Evolutionary conservation across 805 yeast genomes (phyloP).

Genomic region (Saccharomycopsis fodiens): DNA sequence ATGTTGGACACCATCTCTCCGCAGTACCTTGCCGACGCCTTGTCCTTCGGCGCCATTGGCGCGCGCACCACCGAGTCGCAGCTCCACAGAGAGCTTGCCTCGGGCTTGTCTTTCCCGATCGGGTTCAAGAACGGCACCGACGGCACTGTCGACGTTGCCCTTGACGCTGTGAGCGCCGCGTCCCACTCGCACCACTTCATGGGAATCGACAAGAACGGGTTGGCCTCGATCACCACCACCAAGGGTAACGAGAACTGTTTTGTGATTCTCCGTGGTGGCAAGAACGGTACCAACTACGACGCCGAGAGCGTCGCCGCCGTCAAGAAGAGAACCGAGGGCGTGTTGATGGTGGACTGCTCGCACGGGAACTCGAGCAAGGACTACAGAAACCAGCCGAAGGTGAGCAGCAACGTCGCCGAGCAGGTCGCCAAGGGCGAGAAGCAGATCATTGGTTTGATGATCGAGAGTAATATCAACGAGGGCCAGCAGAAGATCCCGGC

Average conservation of each 20-base stretch:
- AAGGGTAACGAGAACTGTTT: conserved; percentile 89
- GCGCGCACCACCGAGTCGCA: conserved; percentile 99
- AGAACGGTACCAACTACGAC: conserved; percentile 85
- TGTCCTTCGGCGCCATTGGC: conserved; percentile 96
- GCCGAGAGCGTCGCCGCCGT: conserved; percentile 54
- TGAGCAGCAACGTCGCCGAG: conserved; percentile 66
- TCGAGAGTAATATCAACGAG: conserved; percentile 84
- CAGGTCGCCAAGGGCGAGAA: conserved; percentile 73
- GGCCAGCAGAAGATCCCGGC: conserved; percentile 92
- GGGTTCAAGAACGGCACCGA: conserved; percentile 99
- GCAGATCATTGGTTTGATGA: conserved; percentile 88
- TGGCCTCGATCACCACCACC: conserved; percentile 93
- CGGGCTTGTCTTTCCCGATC: conserved; percentile 95
- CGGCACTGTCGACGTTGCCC: conserved; percentile 88
- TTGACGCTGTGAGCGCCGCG: conserved; percentile 91
- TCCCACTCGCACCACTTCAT: conserved; percentile 90
- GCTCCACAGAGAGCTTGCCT: conserved; percentile 92
- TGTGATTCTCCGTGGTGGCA: conserved; percentile 93
- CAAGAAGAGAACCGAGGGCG: conserved; percentile 33
- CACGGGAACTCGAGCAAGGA: conserved; percentile 93
- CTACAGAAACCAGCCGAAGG: conserved; percentile 89
- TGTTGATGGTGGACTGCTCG: conserved; percentile 93
- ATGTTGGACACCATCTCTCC: conserved; percentile 98
- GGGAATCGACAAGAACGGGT: conserved; percentile 92
- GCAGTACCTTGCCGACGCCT: conserved; percentile 85